phyloP scores from a whole-genome alignment of 1,139 yeast species.

The Saccharomycopsis phalli region DNA sequence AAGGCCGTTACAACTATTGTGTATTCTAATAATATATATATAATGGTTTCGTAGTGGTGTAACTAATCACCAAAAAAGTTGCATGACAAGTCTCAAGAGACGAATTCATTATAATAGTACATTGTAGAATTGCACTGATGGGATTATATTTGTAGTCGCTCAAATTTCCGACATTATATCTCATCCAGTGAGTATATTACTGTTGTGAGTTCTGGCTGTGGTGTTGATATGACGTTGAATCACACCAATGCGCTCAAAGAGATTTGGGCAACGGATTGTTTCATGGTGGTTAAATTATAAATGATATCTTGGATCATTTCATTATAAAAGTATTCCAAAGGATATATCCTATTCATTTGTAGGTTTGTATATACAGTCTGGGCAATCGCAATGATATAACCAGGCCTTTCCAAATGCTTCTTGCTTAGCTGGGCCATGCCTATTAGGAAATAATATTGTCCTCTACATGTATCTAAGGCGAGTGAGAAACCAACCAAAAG shows the following conservation, averaged over 20 bases:
- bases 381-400: slow-evolving; percentile 15
- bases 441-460: too few relatives aligned
- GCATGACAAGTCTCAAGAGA: slow-evolving; percentile 10
- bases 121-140: slow-evolving; percentile 16
- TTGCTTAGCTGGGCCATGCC: slow-evolving; percentile 15
- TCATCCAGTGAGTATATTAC: too few relatives aligned
- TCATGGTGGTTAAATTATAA: slow-evolving; percentile 11
- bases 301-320: background rate
- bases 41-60: too few relatives aligned
- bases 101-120: slow-evolving; percentile 15
- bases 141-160: slow-evolving; percentile 19
- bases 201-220: too few relatives aligned
- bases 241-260: too few relatives aligned
- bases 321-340: slow-evolving; percentile 8
- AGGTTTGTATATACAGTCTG: slow-evolving; percentile 16
- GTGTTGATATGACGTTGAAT: too few relatives aligned
- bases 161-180: too few relatives aligned
- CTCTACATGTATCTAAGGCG: too few relatives aligned
- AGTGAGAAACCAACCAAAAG: too few relatives aligned
- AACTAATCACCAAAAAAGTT: slow-evolving; percentile 16
- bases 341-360: slow-evolving; percentile 11
- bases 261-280: slow-evolving; percentile 9
- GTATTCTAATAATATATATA: too few relatives aligned
- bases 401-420: slow-evolving; percentile 17
- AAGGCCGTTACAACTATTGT: too few relatives aligned